Conservation (phyloP, 192 early-diverging fungal genomes). For the Gaertneriomyces sp. region DNA sequence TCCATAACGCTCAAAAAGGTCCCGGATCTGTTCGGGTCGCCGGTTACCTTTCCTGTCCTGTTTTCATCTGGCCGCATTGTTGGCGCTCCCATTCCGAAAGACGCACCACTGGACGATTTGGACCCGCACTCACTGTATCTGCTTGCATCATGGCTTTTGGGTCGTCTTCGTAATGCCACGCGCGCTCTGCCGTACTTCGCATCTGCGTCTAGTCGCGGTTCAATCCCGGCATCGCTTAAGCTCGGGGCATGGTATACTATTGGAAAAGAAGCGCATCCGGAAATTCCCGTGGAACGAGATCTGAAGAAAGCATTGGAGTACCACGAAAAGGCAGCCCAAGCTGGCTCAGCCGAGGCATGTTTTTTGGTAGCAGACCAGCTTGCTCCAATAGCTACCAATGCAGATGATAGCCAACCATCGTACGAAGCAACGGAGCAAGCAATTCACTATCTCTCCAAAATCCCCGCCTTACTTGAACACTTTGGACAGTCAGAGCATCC, state of each 20-base stretch:
- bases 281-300: conserved; percentile 36
- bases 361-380: conserved; percentile 37
- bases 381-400: conserved; percentile 21
- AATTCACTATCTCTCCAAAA: background rate
- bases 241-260: conserved; percentile 48
- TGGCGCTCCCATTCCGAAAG: conserved; percentile 14
- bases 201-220: conserved; percentile 33
- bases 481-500: background rate
- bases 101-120: conserved; percentile 29
- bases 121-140: conserved; percentile 42
- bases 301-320: conserved; percentile 25
- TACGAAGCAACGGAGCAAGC: background rate
- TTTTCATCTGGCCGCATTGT: conserved; percentile 21
- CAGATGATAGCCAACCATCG: background rate
- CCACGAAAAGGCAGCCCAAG: conserved; percentile 38
- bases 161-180: conserved; percentile 1
- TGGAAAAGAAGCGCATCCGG: conserved; percentile 31
- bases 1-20: conserved; percentile 22
- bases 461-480: background rate
- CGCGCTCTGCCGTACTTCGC: conserved; percentile 29
- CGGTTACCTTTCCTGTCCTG: conserved; percentile 13
- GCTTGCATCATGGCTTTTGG: conserved; percentile 23
- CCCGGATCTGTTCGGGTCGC: background rate
- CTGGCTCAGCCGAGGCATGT: conserved; percentile 44
- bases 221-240: conserved; percentile 41